Conservation (phyloP, 1,139 yeast species). For the Candida sp. region DNA sequence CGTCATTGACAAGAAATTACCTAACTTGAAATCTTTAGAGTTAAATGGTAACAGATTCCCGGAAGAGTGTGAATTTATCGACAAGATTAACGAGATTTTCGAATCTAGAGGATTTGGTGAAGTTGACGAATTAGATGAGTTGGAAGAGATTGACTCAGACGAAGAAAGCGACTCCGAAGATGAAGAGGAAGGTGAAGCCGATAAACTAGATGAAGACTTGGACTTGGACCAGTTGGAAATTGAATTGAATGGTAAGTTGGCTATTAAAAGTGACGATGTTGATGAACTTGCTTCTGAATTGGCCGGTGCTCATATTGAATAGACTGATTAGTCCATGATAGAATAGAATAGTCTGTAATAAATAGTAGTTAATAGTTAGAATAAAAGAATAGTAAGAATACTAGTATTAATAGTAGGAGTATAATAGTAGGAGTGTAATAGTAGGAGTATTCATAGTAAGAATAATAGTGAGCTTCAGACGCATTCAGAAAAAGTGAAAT, state of each 20-base stretch:
- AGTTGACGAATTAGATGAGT: slow-evolving; percentile 87
- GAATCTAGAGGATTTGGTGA: slow-evolving; percentile 77
- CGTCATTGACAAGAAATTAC: slow-evolving; percentile 53
- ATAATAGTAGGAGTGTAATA: too few species aligned
- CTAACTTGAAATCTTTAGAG: slow-evolving; percentile 64
- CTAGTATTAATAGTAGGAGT: too few species aligned
- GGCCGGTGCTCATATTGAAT: slow-evolving; percentile 47
- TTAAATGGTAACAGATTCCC: slow-evolving; percentile 87
- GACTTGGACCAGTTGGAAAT: slow-evolving; percentile 60
- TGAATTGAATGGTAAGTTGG: slow-evolving; percentile 37
- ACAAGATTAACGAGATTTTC: slow-evolving; percentile 47
- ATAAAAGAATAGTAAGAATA: too few species aligned
- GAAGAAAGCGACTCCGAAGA: slow-evolving; percentile 77
- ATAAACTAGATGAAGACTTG: slow-evolving; percentile 47
- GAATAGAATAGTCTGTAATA: too few species aligned
- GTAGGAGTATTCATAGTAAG: too few species aligned
- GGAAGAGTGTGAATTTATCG: slow-evolving; percentile 38
- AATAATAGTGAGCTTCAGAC: background rate
- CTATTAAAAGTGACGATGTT: slow-evolving; percentile 33
- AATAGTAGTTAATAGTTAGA: too few species aligned
- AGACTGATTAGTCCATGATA: slow-evolving; percentile 4
- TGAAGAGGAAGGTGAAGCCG: slow-evolving; percentile 54
- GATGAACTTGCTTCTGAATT: slow-evolving; percentile 61
- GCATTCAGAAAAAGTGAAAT: background rate
- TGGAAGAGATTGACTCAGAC: slow-evolving; percentile 87